Percentiles rank a stretch among this genome's conserved stretches.
phyloP scores from a whole-genome alignment of 2,329 filamentous ascomycete genomes.

The Exophiala spinifera region DNA sequence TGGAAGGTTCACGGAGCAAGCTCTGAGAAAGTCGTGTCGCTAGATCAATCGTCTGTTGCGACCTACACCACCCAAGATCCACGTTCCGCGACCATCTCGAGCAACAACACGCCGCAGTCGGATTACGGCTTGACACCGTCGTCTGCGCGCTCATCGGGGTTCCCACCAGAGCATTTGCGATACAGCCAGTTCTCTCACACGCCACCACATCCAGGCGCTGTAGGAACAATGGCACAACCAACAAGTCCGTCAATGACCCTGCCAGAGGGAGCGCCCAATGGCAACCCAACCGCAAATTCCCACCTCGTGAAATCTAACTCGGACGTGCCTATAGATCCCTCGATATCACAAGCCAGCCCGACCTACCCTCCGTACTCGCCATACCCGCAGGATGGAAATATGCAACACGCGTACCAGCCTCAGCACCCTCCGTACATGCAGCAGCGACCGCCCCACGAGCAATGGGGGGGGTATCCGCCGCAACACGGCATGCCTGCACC shows the following conservation, averaged over 20 bases:
- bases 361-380: slow-evolving; percentile 88
- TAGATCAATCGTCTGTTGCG: slow-evolving; percentile 92
- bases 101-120: slow-evolving; percentile 79
- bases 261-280: slow-evolving; percentile 71
- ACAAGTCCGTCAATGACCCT: slow-evolving; percentile 95
- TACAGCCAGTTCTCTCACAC: slow-evolving; percentile 68
- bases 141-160: slow-evolving; percentile 75
- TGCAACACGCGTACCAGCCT: slow-evolving; percentile 57
- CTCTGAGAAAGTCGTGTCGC: slow-evolving; percentile 33
- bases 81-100: slow-evolving; percentile 68
- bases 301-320: slow-evolving; percentile 82
- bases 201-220: slow-evolving; percentile 68
- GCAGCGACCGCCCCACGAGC: slow-evolving; percentile 44
- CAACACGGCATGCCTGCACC: slow-evolving; percentile 47
- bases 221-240: slow-evolving; percentile 96
- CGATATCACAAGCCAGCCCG: slow-evolving; percentile 88
- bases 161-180: slow-evolving; percentile 77
- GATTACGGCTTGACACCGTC: slow-evolving; percentile 80
- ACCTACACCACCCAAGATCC: slow-evolving; percentile 83
- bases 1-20: slow-evolving; percentile 54
- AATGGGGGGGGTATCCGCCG: slow-evolving; percentile 34
- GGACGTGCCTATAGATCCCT: slow-evolving; percentile 98
- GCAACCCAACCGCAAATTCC: slow-evolving; percentile 61
- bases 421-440: slow-evolving; percentile 39
- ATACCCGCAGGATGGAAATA: slow-evolving; percentile 80